Percentiles rank a stretch among this genome's conserved stretches.
Conservation (phyloP, 805 yeast genomes). For the Ogataea trehaloabstinens region DNA sequence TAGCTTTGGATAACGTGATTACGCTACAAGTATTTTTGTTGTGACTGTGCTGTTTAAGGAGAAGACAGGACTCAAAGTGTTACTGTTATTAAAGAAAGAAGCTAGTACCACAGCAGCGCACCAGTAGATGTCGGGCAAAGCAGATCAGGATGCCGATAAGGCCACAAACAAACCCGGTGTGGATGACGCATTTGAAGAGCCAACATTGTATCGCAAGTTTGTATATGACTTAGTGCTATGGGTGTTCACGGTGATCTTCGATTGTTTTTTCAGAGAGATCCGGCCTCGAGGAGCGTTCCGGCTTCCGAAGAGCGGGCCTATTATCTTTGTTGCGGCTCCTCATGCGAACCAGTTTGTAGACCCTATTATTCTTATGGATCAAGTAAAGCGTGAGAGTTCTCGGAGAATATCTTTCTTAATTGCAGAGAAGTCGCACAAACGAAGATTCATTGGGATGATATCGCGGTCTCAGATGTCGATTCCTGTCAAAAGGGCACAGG, state of each 20-base stretch:
- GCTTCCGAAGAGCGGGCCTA: conserved; percentile 59
- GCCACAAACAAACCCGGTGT: no score
- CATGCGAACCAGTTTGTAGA: conserved; percentile 87
- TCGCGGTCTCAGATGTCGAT: conserved; percentile 78
- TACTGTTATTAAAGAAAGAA: no score
- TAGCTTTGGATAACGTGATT: no score
- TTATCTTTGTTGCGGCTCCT: conserved; percentile 79
- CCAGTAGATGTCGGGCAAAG: no score
- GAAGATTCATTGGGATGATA: conserved; percentile 64
- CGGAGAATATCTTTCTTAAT: conserved; percentile 52
- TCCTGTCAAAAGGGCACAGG: conserved; percentile 93
- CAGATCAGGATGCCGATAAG: no score
- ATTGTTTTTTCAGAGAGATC: conserved; percentile 72
- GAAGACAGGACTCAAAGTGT: no score
- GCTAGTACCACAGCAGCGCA: no score
- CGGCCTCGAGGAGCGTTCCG: conserved; percentile 69
- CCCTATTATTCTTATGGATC: conserved; percentile 73
- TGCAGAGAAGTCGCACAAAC: conserved; percentile 50
- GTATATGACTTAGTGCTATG: conserved; percentile 54
- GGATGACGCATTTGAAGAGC: no score
- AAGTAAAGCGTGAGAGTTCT: conserved; percentile 52
- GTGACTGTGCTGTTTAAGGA: no score
- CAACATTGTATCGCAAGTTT: conserved; percentile 36
- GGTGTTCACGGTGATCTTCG: conserved; percentile 43
- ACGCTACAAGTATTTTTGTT: no score